These are phyloP conservation scores for Caloboletus inedulis DNA, from an alignment of 1,284 basidiomycete species.

Conservation along the genomic window DNA sequence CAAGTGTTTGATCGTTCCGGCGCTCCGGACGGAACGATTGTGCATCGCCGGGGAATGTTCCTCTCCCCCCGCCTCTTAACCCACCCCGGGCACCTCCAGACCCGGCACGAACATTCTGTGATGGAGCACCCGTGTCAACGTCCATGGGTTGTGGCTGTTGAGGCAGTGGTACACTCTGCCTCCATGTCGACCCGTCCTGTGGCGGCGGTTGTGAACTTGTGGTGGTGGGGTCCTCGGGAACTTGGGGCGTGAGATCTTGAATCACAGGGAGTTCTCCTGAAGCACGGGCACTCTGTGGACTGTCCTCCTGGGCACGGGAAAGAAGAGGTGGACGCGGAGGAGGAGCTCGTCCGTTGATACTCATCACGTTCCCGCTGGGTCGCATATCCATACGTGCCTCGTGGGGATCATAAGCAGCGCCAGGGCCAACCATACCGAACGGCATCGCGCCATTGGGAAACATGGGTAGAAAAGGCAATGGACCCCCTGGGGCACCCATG, in stretches of 20 bases:
- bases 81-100: slow-evolving; percentile 41
- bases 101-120: slow-evolving; percentile 30
- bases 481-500: slow-evolving; percentile 40
- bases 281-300: slow-evolving; percentile 35
- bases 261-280: slow-evolving; percentile 75
- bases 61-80: slow-evolving; percentile 44
- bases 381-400: slow-evolving; percentile 77
- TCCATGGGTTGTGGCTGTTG: slow-evolving; percentile 37
- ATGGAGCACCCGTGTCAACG: slow-evolving; percentile 32
- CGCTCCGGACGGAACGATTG: slow-evolving; percentile 63
- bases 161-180: slow-evolving; percentile 10
- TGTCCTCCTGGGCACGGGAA: slow-evolving; percentile 49
- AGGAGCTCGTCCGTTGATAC: slow-evolving; percentile 38
- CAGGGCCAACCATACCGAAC: slow-evolving; percentile 44
- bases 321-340: slow-evolving; percentile 56
- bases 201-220: slow-evolving; percentile 2
- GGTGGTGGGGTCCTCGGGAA: slow-evolving; percentile 30
- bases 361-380: slow-evolving; percentile 27
- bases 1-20: slow-evolving; percentile 79
- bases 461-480: slow-evolving; percentile 66
- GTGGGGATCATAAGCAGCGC: slow-evolving; percentile 68
- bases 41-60: slow-evolving; percentile 59
- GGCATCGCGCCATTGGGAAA: slow-evolving; percentile 45
- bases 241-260: slow-evolving; percentile 69
- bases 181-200: slow-evolving; percentile 17